Evolutionary conservation across 352 stramenopile genomes (phyloP), one percentile per base, ranked within the genome.

Genomic region (Globisporangium recalcitrans): DNA sequence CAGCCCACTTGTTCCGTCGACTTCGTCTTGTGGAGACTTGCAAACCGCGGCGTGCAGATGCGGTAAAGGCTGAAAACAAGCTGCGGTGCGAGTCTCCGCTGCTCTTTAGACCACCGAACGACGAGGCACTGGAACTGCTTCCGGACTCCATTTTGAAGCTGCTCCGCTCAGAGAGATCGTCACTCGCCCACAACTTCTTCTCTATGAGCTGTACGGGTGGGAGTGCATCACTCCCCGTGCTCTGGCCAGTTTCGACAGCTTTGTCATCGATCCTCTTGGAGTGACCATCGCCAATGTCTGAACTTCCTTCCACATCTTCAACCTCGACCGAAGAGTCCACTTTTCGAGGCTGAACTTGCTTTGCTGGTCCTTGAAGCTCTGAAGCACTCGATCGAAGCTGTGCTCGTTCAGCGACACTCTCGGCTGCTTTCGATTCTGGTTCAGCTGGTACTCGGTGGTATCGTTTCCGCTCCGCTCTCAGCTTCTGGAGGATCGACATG

Each of bases 401-500:
- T 6, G 1, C 24, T 22, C 16, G 7, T 32, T 34, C 47, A 11
- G 24, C 6, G 22, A 2, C 16, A 7, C 44, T 4, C 3, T 8
- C 14, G 4, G 6, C 10, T 44, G 51, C 9, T 29, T 14, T 7
- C 2, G n/a, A n/a, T 7, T 13, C 29, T 2, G 10, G 1, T 21
- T 16, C 32, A 4, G 3, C 4, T 31, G 26, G 13, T 0, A 29
- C 16, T 24, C 21, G 21, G 1, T n/a, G 16, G 14, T 29, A 52
- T 29, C 31, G 60, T 24, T 66, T 66, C 3, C 60, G 52, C 24
- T 66, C 42, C 9, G 42, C 40, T 52, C 52, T 47, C 6, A 66
- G 42, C 19, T 54, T 48, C 42, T 40, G 60, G 4, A 66, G 40
- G 19, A 61, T 32, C 2, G 42, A 58, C 0, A 56, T 4, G 14